These are phyloP conservation scores for Penicillium concentricum DNA, from an alignment of 2,329 filamentous ascomycete genomes.

Conservation along the genomic window DNA sequence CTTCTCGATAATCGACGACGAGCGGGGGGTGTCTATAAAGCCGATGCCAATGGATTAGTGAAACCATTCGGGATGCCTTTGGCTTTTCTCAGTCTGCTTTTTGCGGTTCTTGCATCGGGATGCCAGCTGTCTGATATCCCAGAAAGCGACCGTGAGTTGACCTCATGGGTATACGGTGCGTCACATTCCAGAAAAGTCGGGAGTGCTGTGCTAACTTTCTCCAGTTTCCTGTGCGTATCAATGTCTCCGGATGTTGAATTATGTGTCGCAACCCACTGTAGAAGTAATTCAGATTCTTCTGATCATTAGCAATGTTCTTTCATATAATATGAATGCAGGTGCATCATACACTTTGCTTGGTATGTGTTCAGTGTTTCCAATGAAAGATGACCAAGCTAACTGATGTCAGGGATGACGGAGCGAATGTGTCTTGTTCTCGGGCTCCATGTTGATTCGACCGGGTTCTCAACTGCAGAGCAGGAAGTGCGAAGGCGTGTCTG, in stretches of 20 bases:
- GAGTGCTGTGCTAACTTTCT: constrained; percentile 15
- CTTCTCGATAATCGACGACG: constrained; percentile 53
- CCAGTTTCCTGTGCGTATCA: constrained; percentile 64
- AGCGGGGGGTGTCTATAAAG: constrained; percentile 42
- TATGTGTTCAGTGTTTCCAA: constrained; percentile 20
- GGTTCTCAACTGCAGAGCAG: constrained; percentile 47
- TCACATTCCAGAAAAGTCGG: constrained; percentile 3
- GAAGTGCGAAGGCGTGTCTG: constrained; percentile 39
- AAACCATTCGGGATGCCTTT: constrained; percentile 58
- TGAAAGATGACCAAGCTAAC: constrained; percentile 18
- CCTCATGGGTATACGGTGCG: constrained; percentile 62
- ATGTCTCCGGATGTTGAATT: constrained; percentile 63
- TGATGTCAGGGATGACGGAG: constrained; percentile 32
- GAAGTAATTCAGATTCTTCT: constrained; percentile 62
- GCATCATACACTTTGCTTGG: constrained; percentile 61
- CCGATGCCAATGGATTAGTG: constrained; percentile 49
- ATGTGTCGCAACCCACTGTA: constrained; percentile 59
- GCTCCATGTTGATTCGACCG: constrained; percentile 55
- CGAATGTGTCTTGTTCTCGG: constrained; percentile 58
- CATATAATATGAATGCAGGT: constrained; percentile 64
- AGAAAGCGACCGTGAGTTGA: constrained; percentile 59
- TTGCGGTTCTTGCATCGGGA: constrained; percentile 61
- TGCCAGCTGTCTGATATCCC: constrained; percentile 59
- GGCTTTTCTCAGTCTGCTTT: constrained; percentile 60
- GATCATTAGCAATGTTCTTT: constrained; percentile 62